Conservation (phyloP, 208 protist species). For the Leishmania tarentolae region DNA sequence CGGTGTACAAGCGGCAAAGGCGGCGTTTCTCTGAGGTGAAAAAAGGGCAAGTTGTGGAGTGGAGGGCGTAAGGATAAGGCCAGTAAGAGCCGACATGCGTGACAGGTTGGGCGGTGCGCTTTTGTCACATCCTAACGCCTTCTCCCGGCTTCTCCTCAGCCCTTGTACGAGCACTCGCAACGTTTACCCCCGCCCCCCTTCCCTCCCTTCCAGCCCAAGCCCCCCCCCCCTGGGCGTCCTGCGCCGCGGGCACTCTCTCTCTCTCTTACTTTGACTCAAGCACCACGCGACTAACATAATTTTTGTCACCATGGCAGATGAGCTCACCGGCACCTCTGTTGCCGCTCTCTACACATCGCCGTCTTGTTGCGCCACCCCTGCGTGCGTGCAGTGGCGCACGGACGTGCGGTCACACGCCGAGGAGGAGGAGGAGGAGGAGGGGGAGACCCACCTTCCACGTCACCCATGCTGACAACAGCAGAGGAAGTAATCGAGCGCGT, state of each 20-base stretch:
- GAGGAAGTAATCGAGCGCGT: too few relatives aligned
- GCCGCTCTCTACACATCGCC: neutral
- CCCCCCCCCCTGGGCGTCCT: too few relatives aligned
- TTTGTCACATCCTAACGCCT: neutral
- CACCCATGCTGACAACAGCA: neutral
- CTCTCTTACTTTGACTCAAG: neutral
- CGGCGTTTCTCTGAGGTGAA: conserved; percentile 14
- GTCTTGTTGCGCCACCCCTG: neutral
- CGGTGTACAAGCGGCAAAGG: conserved; percentile 58
- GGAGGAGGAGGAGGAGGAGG: neutral
- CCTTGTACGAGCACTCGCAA: neutral
- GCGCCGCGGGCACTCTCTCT: neutral
- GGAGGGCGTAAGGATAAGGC: neutral
- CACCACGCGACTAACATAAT: neutral
- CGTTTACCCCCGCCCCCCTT: neutral
- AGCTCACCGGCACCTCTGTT: neutral
- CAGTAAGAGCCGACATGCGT: neutral
- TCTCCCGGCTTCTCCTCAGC: neutral
- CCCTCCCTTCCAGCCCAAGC: neutral
- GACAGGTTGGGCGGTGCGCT: neutral
- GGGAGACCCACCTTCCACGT: neutral
- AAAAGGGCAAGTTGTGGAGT: too few relatives aligned
- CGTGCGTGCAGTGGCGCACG: neutral
- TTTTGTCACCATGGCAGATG: neutral
- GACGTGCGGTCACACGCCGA: neutral